phyloP scores from a whole-genome alignment of 176 grass and related monocot species.

The Saccharum officinarum region DNA sequence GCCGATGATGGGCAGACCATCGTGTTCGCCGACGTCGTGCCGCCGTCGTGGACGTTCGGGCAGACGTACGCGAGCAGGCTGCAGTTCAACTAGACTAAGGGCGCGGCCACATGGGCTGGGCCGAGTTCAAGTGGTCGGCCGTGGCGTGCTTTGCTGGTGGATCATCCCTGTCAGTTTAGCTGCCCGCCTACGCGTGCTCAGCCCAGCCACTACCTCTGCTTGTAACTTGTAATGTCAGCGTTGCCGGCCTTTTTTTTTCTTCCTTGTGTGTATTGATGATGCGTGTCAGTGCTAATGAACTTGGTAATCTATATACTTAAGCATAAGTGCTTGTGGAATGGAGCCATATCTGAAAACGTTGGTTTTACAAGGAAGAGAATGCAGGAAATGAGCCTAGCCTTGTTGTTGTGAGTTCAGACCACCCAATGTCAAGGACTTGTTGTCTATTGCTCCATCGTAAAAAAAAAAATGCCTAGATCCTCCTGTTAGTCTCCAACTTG shows the following conservation, averaged over 20 bases:
- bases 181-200: slow-evolving; percentile 12
- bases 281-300: not conserved
- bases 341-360: not conserved
- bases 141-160: slow-evolving; percentile 27
- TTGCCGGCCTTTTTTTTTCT: not conserved
- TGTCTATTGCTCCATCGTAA: no score
- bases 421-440: no score
- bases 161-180: not conserved
- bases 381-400: no score
- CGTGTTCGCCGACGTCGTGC: slow-evolving; percentile 37
- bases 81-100: slow-evolving; percentile 28
- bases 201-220: no score
- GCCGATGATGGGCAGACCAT: slow-evolving; percentile 24
- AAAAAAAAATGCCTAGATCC: no score
- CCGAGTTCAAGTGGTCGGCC: not conserved
- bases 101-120: not conserved
- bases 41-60: slow-evolving; percentile 35
- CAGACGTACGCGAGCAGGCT: slow-evolving; percentile 43
- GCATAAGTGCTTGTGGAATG: not conserved
- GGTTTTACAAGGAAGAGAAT: no score
- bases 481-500: no score
- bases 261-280: not conserved
- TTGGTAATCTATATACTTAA: not conserved
- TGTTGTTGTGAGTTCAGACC: no score
- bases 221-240: not conserved